Evolutionary conservation across 345 rosid species (phyloP).

Genomic region (Populus tremula): DNA sequence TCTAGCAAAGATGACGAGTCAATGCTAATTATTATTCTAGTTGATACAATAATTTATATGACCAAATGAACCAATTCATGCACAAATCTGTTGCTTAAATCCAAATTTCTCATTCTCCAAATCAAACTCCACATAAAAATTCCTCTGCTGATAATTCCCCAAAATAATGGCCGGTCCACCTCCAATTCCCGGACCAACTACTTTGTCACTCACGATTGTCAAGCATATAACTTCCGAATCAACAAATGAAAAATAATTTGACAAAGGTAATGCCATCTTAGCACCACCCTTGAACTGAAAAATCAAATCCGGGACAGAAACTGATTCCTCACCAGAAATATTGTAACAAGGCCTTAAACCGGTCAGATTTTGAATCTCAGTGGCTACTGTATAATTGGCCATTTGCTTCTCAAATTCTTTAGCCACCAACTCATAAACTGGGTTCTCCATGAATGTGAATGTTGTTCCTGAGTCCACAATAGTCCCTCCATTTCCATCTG

Average conservation of each 20-base stretch:
- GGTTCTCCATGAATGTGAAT: slow-evolving; percentile 74
- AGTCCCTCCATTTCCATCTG: slow-evolving; percentile 75
- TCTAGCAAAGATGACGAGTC: background rate
- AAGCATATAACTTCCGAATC: slow-evolving; percentile 39
- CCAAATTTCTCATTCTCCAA: slow-evolving; percentile 69
- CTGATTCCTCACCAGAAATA: slow-evolving; percentile 42
- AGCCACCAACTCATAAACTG: slow-evolving; percentile 49
- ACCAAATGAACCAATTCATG: slow-evolving; percentile 13
- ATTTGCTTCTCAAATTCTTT: slow-evolving; percentile 58
- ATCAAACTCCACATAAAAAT: slow-evolving; percentile 72
- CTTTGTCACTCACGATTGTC: slow-evolving; percentile 42
- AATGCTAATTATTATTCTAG: background rate
- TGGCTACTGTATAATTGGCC: slow-evolving; percentile 49
- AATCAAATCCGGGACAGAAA: slow-evolving; percentile 42
- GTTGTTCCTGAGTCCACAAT: slow-evolving; percentile 92
- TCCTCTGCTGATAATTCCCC: slow-evolving; percentile 84
- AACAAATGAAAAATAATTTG: slow-evolving; percentile 54
- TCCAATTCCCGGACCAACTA: slow-evolving; percentile 10
- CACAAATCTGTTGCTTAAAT: slow-evolving; percentile 52
- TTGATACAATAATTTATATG: background rate
- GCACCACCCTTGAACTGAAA: slow-evolving; percentile 85
- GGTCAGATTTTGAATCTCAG: slow-evolving; percentile 35
- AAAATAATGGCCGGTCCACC: slow-evolving; percentile 76
- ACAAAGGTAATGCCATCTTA: slow-evolving; percentile 55
- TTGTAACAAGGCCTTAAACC: slow-evolving; percentile 75